Evolutionary conservation across 306 rosid species (phyloP), one percentile per base, ranked within the genome.

Genomic region (Cajanus cajan): DNA sequence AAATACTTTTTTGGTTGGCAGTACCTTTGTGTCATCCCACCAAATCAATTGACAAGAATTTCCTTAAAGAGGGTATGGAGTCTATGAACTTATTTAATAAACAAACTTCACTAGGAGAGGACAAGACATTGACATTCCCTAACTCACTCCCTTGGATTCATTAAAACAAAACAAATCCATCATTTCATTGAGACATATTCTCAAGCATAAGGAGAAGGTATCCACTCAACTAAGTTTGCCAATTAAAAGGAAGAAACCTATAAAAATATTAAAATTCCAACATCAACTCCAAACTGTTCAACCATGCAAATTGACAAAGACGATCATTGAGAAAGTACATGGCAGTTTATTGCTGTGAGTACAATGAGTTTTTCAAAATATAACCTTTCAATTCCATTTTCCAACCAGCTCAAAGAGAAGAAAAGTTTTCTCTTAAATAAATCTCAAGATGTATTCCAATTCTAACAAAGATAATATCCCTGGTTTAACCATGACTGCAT

Each of bases 91-190:
- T 78, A 68, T 39, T 68, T 82, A 80, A 78, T 82, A 73, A 86
- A 80, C 85, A 83, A 82, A 82, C 79, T 75, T 78, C 76, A 70
- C 47, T 80, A 84, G 51, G 87, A 82, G 78, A 80, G 73, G 88
- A 90, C 89, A 89, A 82, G 80, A 87, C 69, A 80, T 84, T 86
- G 87, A 82, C 93, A 88, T 88, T 78, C 87, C 77, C 87, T 77
- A 47, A 72, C 83, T 79, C 83, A 64, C 82, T 63, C 34, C 41
- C 25, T 71, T 76, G 80, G 76, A 82, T 82, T 50, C 84, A 71
- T 59, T 82, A 69, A 61, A 71, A 78, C 83, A 86, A 72, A 83
- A 83, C 70, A 85, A 86, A 83, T 19, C 80, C 85, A 83, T 73
- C 74, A 62, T 78, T 73, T 74, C 81, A 67, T 31, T 37, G 28